A percentile compares a stretch with the other conserved stretches of the same genome.
phyloP scores from a whole-genome alignment of 192 early-diverging fungal species.

The Rhizophagus clarus region DNA sequence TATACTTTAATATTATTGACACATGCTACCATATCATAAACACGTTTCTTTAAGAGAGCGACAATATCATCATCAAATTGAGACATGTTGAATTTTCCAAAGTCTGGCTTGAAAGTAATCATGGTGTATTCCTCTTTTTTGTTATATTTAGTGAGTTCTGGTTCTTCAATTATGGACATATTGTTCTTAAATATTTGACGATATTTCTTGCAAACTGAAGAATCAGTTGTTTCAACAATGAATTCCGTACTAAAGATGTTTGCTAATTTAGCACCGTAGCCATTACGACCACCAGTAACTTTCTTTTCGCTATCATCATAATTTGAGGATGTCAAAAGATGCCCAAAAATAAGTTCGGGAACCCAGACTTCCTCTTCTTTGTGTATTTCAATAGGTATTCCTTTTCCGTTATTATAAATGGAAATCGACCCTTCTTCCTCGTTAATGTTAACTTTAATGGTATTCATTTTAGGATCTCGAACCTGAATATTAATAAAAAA shows the following conservation, averaged over 20 bases:
- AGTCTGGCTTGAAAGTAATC: conserved; percentile 95
- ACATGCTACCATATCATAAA: conserved; percentile 91
- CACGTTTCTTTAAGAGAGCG: conserved; percentile 87
- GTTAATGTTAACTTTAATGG: conserved; percentile 88
- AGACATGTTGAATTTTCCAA: conserved; percentile 74
- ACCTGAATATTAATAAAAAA: conserved; percentile 37
- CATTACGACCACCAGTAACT: conserved; percentile 94
- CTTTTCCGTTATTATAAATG: conserved; percentile 91
- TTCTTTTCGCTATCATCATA: conserved; percentile 96
- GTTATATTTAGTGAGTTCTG: conserved; percentile 68
- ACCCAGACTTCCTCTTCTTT: conserved; percentile 87
- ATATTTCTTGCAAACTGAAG: conserved; percentile 69
- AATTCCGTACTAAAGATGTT: conserved; percentile 98
- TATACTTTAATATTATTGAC: conserved; percentile 82
- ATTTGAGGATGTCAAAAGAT: conserved; percentile 95
- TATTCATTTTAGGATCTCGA: conserved; percentile 86
- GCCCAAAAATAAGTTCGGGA: conserved; percentile 97
- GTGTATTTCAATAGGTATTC: conserved; percentile 95
- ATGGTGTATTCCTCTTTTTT: conserved; percentile 81
- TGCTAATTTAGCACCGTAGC: conserved; percentile 91
- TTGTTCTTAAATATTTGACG: conserved; percentile 88
- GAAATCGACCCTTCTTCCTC: conserved; percentile 77
- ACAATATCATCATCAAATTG: conserved; percentile 78
- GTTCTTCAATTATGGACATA: conserved; percentile 79
- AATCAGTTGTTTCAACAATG: conserved; percentile 76